Evolutionary conservation across 75 land plant species (phyloP).

Genomic region (Pinus albicaulis): DNA sequence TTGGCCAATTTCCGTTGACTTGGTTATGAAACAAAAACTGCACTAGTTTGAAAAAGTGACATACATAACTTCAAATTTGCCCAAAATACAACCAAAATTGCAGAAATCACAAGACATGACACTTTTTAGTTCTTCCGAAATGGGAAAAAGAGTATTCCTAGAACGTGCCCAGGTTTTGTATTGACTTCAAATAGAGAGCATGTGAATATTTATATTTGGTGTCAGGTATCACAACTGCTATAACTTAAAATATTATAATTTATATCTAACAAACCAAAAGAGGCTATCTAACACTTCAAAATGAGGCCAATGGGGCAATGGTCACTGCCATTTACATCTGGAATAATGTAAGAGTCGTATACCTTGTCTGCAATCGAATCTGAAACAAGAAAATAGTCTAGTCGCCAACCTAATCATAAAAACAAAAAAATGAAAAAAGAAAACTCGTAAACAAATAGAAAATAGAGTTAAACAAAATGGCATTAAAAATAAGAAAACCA

Average conservation of each 20-base stretch:
- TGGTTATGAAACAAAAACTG: neutral
- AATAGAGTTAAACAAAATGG: neutral
- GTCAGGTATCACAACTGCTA: no score
- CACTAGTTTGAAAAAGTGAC: neutral
- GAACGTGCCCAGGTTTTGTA: neutral
- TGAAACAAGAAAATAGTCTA: conserved; percentile 90
- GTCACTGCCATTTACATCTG: conserved; percentile 86
- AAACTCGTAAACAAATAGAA: neutral
- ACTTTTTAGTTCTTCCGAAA: neutral
- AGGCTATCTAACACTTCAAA: conserved; percentile 46
- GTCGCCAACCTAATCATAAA: conserved; percentile 74
- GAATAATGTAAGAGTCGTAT: conserved; percentile 81
- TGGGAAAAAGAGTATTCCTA: neutral
- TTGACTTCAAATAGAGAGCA: neutral
- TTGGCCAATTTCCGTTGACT: neutral
- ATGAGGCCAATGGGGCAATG: conserved; percentile 94
- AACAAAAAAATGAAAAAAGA: neutral
- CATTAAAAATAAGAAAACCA: neutral
- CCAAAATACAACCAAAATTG: neutral
- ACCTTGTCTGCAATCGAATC: conserved; percentile 55
- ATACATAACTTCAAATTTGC: neutral
- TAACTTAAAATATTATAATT: neutral
- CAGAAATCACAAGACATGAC: neutral
- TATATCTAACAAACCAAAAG: neutral
- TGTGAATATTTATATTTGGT: neutral